Percentiles rank a stretch among this genome's conserved stretches.
Conservation (phyloP, 768 basidiomycete genomes). For the Agaricus blazei region DNA sequence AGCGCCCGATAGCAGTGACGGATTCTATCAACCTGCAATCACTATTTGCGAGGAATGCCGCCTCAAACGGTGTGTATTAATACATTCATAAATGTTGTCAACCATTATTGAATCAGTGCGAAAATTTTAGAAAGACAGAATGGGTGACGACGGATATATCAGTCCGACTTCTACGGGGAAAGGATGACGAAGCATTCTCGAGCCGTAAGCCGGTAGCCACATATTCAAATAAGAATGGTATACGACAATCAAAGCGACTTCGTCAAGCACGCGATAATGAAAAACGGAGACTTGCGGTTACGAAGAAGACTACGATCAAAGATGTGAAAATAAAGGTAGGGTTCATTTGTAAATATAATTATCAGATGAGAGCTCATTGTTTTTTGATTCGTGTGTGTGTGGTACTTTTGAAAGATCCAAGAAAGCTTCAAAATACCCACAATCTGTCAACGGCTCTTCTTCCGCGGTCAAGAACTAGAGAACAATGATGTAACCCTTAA, state of each 20-base stretch:
- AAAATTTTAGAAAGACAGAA: slow-evolving; percentile 39
- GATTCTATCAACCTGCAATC: slow-evolving; percentile 40
- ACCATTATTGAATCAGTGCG: background rate
- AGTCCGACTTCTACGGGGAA: slow-evolving; percentile 36
- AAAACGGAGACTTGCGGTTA: slow-evolving; percentile 47
- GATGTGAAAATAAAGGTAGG: slow-evolving; percentile 71
- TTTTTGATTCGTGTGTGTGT: background rate
- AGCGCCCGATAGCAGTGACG: slow-evolving; percentile 20
- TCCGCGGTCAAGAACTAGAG: slow-evolving; percentile 55
- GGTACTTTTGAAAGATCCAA: slow-evolving; percentile 42
- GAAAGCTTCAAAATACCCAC: slow-evolving; percentile 62
- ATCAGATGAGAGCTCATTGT: background rate
- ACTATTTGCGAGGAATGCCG: slow-evolving; percentile 61
- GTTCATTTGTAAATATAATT: slow-evolving; percentile 14
- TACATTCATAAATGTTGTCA: background rate
- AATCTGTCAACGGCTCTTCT: slow-evolving; percentile 70
- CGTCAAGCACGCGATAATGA: slow-evolving; percentile 46
- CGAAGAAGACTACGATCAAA: slow-evolving; percentile 66
- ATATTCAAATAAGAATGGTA: slow-evolving; percentile 35
- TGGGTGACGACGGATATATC: slow-evolving; percentile 61
- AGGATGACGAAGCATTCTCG: slow-evolving; percentile 13
- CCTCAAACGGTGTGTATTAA: slow-evolving; percentile 39
- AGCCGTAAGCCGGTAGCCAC: slow-evolving; percentile 13
- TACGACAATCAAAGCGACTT: slow-evolving; percentile 68
- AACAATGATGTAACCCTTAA: slow-evolving; percentile 58